These are phyloP conservation scores for Hirschioporus abietinus DNA, from an alignment of 768 basidiomycete species.

Conservation along the genomic window DNA sequence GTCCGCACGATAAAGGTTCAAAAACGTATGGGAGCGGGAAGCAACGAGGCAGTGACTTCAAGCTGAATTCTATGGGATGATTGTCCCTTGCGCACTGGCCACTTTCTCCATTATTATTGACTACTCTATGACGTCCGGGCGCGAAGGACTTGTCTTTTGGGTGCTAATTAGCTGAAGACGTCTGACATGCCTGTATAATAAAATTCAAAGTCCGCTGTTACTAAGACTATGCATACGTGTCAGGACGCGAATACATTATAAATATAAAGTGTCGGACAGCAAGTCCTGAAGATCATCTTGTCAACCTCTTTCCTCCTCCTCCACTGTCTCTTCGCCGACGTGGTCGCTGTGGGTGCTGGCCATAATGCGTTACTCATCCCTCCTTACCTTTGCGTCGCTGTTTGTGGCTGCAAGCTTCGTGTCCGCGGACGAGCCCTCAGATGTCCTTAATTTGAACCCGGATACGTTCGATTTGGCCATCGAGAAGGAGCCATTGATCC, in stretches of 20 bases:
- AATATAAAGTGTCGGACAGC: background rate
- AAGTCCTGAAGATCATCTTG: slow-evolving; percentile 34
- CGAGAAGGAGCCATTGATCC: slow-evolving; percentile 61
- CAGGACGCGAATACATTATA: slow-evolving; percentile 15
- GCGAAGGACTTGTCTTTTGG: background rate
- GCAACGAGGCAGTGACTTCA: slow-evolving; percentile 66
- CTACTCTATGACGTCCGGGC: background rate
- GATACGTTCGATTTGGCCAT: slow-evolving; percentile 65
- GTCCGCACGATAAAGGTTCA: slow-evolving; percentile 44
- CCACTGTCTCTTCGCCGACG: background rate
- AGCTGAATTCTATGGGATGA: slow-evolving; percentile 27
- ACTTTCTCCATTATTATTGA: background rate
- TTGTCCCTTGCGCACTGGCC: background rate
- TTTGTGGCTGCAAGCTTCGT: slow-evolving; percentile 48
- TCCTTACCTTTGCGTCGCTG: slow-evolving; percentile 45
- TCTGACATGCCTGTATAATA: slow-evolving; percentile 3
- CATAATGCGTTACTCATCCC: slow-evolving; percentile 59
- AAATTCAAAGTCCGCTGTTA: background rate
- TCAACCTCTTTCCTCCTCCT: background rate
- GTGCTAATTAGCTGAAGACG: background rate
- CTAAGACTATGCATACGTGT: background rate
- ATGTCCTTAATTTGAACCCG: slow-evolving; percentile 75
- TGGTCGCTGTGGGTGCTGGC: slow-evolving; percentile 9
- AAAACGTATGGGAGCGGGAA: slow-evolving; percentile 65
- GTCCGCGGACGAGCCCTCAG: slow-evolving; percentile 58